Conservation (phyloP, 768 basidiomycete genomes). For the Trametes cinnabarina region DNA sequence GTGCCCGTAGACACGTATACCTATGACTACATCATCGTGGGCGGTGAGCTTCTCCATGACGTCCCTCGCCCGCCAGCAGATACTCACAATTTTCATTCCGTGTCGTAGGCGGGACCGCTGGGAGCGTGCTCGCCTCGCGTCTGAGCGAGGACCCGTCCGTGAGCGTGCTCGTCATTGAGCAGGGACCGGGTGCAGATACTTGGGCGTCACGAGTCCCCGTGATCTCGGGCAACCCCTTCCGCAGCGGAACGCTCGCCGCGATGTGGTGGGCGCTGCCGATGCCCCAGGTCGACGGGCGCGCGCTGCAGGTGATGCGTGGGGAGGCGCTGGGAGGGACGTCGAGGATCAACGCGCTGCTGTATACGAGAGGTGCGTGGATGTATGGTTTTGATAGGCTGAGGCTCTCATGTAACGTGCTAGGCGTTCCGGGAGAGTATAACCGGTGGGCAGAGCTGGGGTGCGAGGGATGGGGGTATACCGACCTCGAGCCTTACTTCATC, state of each 20-base stretch:
- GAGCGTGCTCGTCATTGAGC: slow-evolving; percentile 53
- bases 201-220: slow-evolving; percentile 9
- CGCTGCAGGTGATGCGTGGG: slow-evolving; percentile 19
- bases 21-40: slow-evolving; percentile 14
- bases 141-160: slow-evolving; percentile 51
- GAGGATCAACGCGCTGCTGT: slow-evolving; percentile 42
- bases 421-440: slow-evolving; percentile 31
- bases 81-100: background rate
- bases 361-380: slow-evolving; percentile 11
- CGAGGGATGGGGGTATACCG: slow-evolving; percentile 36
- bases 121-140: slow-evolving; percentile 58
- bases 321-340: slow-evolving; percentile 43
- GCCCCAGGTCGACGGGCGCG: slow-evolving; percentile 2
- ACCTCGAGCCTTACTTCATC: slow-evolving; percentile 35
- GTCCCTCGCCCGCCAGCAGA: background rate
- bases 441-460: slow-evolving; percentile 31
- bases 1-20: background rate
- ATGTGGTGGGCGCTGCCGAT: slow-evolving; percentile 7
- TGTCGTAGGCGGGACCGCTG: slow-evolving; percentile 46
- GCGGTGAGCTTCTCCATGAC: background rate
- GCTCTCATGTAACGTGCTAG: background rate
- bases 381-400: background rate
- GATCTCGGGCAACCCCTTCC: slow-evolving; percentile 6
- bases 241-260: slow-evolving; percentile 1
- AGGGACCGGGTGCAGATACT: slow-evolving; percentile 35